These are phyloP conservation scores for Bothriochloa decipiens DNA, from an alignment of 176 grass and related monocot species.

Conservation along the genomic window DNA sequence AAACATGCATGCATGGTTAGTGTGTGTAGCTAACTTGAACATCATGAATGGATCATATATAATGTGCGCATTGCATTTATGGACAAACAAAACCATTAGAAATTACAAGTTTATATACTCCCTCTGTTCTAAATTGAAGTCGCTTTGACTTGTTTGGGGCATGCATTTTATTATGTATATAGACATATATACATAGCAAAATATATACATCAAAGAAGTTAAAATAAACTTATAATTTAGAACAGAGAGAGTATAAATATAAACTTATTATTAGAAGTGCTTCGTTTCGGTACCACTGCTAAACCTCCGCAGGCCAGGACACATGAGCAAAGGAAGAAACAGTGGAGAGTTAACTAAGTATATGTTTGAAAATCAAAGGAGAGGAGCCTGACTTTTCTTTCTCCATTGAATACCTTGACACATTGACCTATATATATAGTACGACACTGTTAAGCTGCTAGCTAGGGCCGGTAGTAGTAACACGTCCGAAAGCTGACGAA, in stretches of 20 bases:
- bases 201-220: no score
- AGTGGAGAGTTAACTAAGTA: neutral
- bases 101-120: neutral
- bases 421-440: neutral
- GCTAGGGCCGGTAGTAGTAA: no score
- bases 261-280: neutral
- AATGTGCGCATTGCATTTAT: neutral
- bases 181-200: no score
- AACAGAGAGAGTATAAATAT: no score
- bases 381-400: neutral
- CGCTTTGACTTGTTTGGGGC: no score
- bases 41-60: neutral
- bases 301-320: neutral
- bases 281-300: neutral
- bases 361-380: neutral
- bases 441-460: no score
- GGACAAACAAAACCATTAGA: neutral
- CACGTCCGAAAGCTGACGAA: no score
- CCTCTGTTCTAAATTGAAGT: no score
- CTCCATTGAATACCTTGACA: conserved; percentile 1
- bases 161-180: no score
- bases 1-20: neutral
- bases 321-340: neutral
- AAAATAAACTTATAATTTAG: no score
- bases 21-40: neutral